Evolutionary conservation across 352 stramenopile species (phyloP).

Genomic region (Phytopythium aichiense): DNA sequence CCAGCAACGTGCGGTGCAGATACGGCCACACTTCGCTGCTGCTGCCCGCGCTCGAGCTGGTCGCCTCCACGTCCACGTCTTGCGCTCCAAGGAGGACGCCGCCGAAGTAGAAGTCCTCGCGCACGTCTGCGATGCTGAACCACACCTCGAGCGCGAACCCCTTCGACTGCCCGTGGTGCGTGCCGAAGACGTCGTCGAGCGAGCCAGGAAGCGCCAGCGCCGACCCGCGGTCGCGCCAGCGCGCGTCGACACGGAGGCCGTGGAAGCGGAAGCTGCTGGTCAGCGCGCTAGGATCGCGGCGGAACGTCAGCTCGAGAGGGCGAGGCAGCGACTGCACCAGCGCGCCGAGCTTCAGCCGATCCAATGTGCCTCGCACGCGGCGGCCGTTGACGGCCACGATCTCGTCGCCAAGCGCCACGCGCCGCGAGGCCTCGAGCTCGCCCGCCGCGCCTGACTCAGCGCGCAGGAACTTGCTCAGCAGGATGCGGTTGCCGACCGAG

Average conservation of each 20-base stretch:
- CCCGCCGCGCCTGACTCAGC: conserved; percentile 47
- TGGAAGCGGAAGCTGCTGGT: conserved; percentile 56
- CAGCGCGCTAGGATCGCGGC: conserved; percentile 42
- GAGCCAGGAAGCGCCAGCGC: conserved; percentile 39
- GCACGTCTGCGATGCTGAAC: conserved; percentile 59
- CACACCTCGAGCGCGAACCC: conserved; percentile 60
- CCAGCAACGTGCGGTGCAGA: conserved; percentile 53
- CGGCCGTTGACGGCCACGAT: conserved; percentile 65
- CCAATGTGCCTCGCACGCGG: conserved; percentile 40
- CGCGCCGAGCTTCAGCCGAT: conserved; percentile 54
- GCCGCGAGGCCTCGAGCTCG: conserved; percentile 67
- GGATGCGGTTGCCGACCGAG: conserved; percentile 60
- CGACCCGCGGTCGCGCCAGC: conserved; percentile 58
- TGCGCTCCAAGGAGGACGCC: conserved; percentile 62
- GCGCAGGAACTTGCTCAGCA: conserved; percentile 72
- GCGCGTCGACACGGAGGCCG: conserved; percentile 40
- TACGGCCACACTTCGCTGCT: conserved; percentile 21
- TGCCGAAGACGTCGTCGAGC: conserved; percentile 32
- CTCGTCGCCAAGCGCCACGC: conserved; percentile 53
- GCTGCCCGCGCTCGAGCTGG: conserved; percentile 3
- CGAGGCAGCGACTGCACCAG: conserved; percentile 54
- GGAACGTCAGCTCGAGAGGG: conserved; percentile 56
- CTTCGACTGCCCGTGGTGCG: conserved; percentile 11
- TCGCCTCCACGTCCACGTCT: conserved; percentile 35
- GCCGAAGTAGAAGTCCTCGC: conserved; percentile 42